phyloP scores from a whole-genome alignment of 805 yeast species.

The Wickerhamiella australiensis region DNA sequence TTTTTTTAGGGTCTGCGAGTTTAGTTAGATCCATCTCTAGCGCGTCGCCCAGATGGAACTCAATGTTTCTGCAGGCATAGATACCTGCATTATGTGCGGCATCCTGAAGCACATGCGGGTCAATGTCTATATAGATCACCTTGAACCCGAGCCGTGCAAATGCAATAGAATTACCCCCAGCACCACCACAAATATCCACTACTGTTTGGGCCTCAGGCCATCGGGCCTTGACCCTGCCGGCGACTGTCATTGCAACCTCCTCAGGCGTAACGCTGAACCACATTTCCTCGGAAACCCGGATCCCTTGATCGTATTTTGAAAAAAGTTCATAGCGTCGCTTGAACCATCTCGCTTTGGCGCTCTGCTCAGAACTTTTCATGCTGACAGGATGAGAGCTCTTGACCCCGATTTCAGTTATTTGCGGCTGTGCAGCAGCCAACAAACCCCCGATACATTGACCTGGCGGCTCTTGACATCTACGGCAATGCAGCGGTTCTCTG shows the following conservation, averaged over 20 bases:
- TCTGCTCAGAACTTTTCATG: background rate
- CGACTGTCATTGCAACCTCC: slow-evolving; percentile 41
- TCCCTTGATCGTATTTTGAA: slow-evolving; percentile 51
- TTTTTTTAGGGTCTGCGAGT: slow-evolving; percentile 12
- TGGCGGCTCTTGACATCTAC: slow-evolving; percentile 24
- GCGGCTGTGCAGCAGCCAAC: slow-evolving; percentile 19
- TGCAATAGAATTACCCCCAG: slow-evolving; percentile 77
- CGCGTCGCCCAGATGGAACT: slow-evolving; percentile 41
- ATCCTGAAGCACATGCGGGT: slow-evolving; percentile 18
- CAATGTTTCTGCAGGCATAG: slow-evolving; percentile 45
- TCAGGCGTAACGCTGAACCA: slow-evolving; percentile 92
- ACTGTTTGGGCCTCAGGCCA: slow-evolving; percentile 24
- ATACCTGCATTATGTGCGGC: slow-evolving; percentile 46
- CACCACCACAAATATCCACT: slow-evolving; percentile 72
- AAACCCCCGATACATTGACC: slow-evolving; percentile 22
- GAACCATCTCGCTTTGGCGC: background rate
- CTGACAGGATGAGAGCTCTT: slow-evolving; percentile 16
- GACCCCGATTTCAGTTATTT: slow-evolving; percentile 28
- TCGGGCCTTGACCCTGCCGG: slow-evolving; percentile 10
- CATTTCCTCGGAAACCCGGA: slow-evolving; percentile 55
- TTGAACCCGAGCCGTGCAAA: slow-evolving; percentile 38
- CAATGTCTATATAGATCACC: slow-evolving; percentile 23
- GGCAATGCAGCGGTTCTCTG: slow-evolving; percentile 22
- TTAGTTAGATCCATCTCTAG: slow-evolving; percentile 22
- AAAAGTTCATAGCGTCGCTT: slow-evolving; percentile 43